Evolutionary conservation across 208 protist species (phyloP).

Genomic region (Acanthamoeba divionensis): DNA sequence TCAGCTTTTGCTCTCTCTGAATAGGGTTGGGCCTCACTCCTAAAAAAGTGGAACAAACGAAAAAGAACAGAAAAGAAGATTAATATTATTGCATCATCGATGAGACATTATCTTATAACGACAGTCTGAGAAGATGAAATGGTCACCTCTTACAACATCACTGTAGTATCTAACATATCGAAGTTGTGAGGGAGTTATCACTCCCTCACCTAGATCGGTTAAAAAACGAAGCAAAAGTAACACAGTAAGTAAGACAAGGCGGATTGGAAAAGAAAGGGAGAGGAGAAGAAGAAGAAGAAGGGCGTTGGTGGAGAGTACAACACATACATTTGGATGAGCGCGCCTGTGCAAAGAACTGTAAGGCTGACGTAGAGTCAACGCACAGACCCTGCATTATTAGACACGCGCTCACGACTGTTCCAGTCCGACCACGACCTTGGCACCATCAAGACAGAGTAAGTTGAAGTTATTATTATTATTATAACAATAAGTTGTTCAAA

Average conservation of each 20-base stretch:
- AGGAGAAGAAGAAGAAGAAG: no score
- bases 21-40: not conserved
- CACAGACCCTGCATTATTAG: constrained; percentile 25
- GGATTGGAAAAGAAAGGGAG: no score
- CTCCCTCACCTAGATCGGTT: constrained; percentile 8
- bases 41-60: not conserved
- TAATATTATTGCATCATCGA: not conserved
- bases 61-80: not conserved
- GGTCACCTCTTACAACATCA: not conserved
- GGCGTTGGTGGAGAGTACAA: no score
- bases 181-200: not conserved
- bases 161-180: constrained; percentile 20
- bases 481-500: not conserved
- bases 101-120: not conserved
- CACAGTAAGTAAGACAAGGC: no score
- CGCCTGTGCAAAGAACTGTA: not conserved
- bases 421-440: constrained; percentile 58
- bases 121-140: not conserved
- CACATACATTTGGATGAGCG: constrained; percentile 11
- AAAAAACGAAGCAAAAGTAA: no score
- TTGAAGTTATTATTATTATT: not conserved
- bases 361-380: not conserved
- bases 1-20: not conserved
- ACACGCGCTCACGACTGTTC: constrained; percentile 47
- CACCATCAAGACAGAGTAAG: not conserved